A percentile compares a stretch with the other conserved stretches of the same genome.
Conservation (phyloP, 2,329 filamentous ascomycete species). For the Beauveria scarabaeidicola region DNA sequence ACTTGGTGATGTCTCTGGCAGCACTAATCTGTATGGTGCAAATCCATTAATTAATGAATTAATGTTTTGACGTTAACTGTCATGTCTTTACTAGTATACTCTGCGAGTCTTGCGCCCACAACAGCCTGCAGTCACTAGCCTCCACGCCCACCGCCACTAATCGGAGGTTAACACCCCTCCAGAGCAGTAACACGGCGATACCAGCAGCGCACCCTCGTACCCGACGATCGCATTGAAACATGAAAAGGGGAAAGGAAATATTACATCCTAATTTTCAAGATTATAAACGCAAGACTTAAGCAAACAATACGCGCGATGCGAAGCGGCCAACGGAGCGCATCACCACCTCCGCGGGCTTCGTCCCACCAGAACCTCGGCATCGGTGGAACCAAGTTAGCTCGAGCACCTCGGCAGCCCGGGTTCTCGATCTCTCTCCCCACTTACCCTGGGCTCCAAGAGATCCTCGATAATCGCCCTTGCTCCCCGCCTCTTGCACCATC, state of each 20-base stretch:
- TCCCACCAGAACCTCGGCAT: conserved; percentile 4
- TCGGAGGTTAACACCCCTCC: too few relatives aligned
- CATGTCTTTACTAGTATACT: too few relatives aligned
- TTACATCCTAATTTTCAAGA: neutral
- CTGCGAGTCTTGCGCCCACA: too few relatives aligned
- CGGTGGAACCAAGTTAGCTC: neutral
- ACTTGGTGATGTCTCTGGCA: too few relatives aligned
- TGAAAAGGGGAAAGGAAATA: neutral
- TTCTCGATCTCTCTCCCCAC: neutral
- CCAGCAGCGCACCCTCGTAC: neutral
- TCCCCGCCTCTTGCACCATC: neutral
- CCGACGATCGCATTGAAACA: neutral
- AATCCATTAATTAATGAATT: too few relatives aligned
- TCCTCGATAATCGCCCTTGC: neutral
- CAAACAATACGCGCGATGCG: neutral
- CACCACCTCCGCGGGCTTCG: neutral
- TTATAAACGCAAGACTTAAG: too few relatives aligned
- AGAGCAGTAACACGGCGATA: too few relatives aligned
- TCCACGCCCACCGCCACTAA: too few relatives aligned
- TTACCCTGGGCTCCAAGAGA: neutral
- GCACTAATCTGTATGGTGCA: too few relatives aligned
- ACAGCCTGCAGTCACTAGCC: too few relatives aligned
- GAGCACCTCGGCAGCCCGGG: neutral
- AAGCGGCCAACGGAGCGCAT: neutral
- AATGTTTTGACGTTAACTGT: too few relatives aligned